Evolutionary conservation across 2,329 filamentous ascomycete genomes (phyloP).

Genomic region (Stachybotrys chartarum): DNA sequence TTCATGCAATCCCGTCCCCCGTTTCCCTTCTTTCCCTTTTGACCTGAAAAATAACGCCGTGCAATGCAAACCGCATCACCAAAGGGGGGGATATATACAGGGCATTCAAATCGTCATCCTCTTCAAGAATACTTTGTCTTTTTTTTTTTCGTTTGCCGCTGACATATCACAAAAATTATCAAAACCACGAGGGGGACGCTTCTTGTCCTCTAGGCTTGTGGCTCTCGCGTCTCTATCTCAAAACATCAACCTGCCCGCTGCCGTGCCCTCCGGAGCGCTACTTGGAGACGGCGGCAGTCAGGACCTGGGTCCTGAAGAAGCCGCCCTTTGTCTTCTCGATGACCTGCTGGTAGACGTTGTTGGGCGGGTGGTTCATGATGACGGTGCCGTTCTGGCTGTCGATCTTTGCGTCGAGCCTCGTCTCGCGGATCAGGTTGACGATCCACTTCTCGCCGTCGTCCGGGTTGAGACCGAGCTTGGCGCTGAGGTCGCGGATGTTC

Average conservation of each 20-base stretch:
- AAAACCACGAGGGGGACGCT: background rate
- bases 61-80: constrained; percentile 32
- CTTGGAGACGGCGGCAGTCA: constrained; percentile 60
- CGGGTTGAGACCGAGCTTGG: constrained; percentile 81
- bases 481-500: constrained; percentile 94
- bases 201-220: too few relatives aligned
- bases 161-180: background rate
- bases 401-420: constrained; percentile 95
- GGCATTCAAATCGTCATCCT: constrained; percentile 2
- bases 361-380: constrained; percentile 98
- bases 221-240: background rate
- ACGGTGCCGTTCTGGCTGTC: constrained; percentile 98
- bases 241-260: background rate
- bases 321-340: constrained; percentile 98
- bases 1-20: constrained; percentile 15
- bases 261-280: constrained; percentile 18
- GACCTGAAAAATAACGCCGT: constrained; percentile 24
- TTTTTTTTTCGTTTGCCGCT: background rate
- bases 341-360: constrained; percentile 98
- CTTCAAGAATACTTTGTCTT: background rate
- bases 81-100: constrained; percentile 16
- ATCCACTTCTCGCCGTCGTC: constrained; percentile 99
- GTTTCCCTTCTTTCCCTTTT: constrained; percentile 19
- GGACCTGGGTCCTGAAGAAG: constrained; percentile 96
- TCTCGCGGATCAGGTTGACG: constrained; percentile 97